Base-by-base conservation (phyloP, 805 yeast genomes). In the Wickerhamomyces ciferrii region DNA sequence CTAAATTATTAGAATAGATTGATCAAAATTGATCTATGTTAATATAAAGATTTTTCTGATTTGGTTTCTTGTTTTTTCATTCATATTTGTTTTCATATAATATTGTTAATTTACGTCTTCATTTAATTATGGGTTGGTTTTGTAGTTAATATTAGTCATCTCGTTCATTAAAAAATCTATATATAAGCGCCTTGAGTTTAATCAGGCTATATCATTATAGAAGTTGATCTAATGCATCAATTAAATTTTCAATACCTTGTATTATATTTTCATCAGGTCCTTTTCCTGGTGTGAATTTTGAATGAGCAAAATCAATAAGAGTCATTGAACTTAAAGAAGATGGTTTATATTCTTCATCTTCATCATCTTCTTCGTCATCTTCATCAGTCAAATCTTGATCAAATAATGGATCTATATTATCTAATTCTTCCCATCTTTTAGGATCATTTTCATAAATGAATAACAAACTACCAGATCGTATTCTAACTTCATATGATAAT, bases 241-340 rank as follows among this genome's bases (percentile, higher is more conserved):
- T 66, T 43, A 90, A 62, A 51, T 76, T 82, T 53, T 82, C 84
- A 1, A 91, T 68, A 0, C 97, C 98, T 14, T 65, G 67, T 2
- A 89, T 61, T 2, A 83, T 67, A 58, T 87, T 85, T 41, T 79
- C 86, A 62, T 90, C 97, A 18, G 76, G 76, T 0, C 90, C 89
- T 47, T 74, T 48, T 0, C 84, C 87, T 0, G 82, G 81, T 0
- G 75, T 72, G 48, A 76, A 66, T 50, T 69, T 76, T 0, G 97
- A 78, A 61, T 94, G 98, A 1, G 97, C 97, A 70, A 94, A 90
- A 64, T 94, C 99, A 7, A 94, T 89, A 42, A 91, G 56, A 35
- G 80, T 74, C 44, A 89, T 66, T 6, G 78, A 66, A 49, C 91
- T 83, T 42, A 87, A 60, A 0, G 75, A 69, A 1, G 62, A 46